Evolutionary conservation across 768 basidiomycete species (phyloP).

Genomic region (Cubamyces sp.): DNA sequence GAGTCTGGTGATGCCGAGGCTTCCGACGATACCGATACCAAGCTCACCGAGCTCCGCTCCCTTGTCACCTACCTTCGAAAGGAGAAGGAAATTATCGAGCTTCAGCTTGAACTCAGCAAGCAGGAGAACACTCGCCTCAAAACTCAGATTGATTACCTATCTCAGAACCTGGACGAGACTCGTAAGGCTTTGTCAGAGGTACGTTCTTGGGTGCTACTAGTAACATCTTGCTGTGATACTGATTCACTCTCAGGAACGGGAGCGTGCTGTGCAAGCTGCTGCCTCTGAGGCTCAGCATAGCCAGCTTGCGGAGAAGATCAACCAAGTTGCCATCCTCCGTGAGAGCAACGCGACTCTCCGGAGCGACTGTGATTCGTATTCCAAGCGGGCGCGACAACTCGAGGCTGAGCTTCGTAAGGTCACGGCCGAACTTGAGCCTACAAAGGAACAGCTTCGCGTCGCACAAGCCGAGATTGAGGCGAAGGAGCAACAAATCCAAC

Average conservation of each 20-base stretch:
- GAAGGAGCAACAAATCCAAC: conserved; percentile 63
- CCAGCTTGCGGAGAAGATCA: conserved; percentile 84
- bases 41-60: conserved; percentile 73
- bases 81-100: conserved; percentile 91
- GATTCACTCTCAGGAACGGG: conserved; percentile 64
- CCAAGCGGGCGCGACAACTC: conserved; percentile 69
- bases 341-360: conserved; percentile 89
- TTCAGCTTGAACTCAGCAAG: conserved; percentile 81
- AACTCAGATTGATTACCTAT: conserved; percentile 74
- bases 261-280: conserved; percentile 70
- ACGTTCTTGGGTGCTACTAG: not conserved
- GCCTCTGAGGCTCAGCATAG: conserved; percentile 79
- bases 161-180: conserved; percentile 70
- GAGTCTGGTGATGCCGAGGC: conserved; percentile 49
- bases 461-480: conserved; percentile 78
- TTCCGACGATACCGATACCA: conserved; percentile 58
- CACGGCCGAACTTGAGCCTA: conserved; percentile 69
- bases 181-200: conserved; percentile 75
- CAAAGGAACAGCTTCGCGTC: conserved; percentile 68
- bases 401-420: conserved; percentile 63
- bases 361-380: conserved; percentile 71
- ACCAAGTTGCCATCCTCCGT: conserved; percentile 81
- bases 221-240: not conserved
- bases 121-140: conserved; percentile 77
- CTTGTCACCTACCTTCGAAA: conserved; percentile 83